These are phyloP conservation scores for Diaporthe sp. DNA, from an alignment of 2,329 filamentous ascomycete species.

Conservation along the genomic window DNA sequence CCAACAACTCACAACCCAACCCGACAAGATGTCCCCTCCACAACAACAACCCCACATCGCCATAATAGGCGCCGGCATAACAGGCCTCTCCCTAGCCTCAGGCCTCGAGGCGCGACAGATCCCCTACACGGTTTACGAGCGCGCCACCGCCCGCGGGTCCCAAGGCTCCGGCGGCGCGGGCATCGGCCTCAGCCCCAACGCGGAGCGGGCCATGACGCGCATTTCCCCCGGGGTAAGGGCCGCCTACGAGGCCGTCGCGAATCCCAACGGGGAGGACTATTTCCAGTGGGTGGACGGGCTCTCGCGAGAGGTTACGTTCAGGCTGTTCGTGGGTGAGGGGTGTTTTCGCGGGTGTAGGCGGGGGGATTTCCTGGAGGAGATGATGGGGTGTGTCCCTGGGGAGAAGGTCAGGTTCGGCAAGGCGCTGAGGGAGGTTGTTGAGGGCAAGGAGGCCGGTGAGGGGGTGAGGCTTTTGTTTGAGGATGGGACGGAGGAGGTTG, in stretches of 20 bases:
- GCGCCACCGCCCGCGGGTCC: conserved; percentile 51
- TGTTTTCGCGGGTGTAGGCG: conserved; percentile 57
- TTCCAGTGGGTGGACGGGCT: conserved; percentile 58
- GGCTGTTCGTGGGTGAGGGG: conserved; percentile 54
- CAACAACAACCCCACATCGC: conserved; percentile 50
- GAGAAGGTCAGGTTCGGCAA: conserved; percentile 50
- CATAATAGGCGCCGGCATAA: conserved; percentile 65
- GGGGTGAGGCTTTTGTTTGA: conserved; percentile 47
- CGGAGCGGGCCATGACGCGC: conserved; percentile 58
- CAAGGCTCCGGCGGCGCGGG: conserved; percentile 64
- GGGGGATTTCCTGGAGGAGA: conserved; percentile 55
- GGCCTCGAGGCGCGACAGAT: conserved; percentile 58
- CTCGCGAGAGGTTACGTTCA: conserved; percentile 48
- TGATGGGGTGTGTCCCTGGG: conserved; percentile 49
- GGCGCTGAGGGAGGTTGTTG: conserved; percentile 48
- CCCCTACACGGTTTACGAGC: conserved; percentile 60
- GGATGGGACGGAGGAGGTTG: conserved; percentile 47
- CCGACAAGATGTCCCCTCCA: background rate
- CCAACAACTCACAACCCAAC: background rate
- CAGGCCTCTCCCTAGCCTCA: conserved; percentile 61
- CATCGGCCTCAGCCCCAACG: conserved; percentile 65
- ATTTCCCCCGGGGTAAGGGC: conserved; percentile 53
- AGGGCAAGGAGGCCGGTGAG: conserved; percentile 41
- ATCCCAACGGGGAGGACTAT: conserved; percentile 55
- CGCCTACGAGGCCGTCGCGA: conserved; percentile 53